phyloP scores from a whole-genome alignment of 108 stramenopile species.

The Parietichytrium sp. region DNA sequence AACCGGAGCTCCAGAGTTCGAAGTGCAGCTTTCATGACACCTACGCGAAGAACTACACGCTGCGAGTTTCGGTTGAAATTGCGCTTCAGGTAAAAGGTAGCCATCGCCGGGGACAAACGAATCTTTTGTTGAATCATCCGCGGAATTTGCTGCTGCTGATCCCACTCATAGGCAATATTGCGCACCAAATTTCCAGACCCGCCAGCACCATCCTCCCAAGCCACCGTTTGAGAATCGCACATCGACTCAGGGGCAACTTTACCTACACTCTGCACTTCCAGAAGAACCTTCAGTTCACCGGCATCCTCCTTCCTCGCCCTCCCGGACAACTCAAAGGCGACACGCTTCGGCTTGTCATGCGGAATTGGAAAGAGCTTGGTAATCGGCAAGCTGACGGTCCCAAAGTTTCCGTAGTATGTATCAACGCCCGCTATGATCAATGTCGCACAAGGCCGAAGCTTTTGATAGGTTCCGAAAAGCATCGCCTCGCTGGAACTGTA shows the following conservation, averaged over 20 bases:
- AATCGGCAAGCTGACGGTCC: constrained; percentile 4
- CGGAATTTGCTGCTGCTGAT: not conserved
- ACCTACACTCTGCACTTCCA: constrained; percentile 7
- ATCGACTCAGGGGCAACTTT: not conserved
- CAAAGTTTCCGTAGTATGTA: not conserved
- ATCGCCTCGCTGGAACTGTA: not conserved
- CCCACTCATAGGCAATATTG: not conserved
- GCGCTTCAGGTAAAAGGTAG: not conserved
- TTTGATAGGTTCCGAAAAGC: constrained; percentile 20
- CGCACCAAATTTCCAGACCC: too few species aligned
- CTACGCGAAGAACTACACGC: constrained; percentile 30
- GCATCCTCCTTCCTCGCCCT: not conserved
- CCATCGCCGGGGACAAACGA: constrained; percentile 15
- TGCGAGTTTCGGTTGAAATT: constrained; percentile 22
- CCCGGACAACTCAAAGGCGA: constrained; percentile 1
- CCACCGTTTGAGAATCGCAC: not conserved
- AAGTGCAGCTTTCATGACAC: not conserved
- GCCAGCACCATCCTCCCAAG: too few species aligned
- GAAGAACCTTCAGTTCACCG: constrained; percentile 13
- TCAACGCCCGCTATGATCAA: constrained; percentile 31
- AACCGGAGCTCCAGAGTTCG: not conserved
- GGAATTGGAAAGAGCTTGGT: constrained; percentile 26
- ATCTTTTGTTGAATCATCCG: not conserved
- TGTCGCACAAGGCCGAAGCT: constrained; percentile 4
- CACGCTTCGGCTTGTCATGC: not conserved